phyloP scores from a whole-genome alignment of 257 asterid species.

The Plectranthus barbatus region DNA sequence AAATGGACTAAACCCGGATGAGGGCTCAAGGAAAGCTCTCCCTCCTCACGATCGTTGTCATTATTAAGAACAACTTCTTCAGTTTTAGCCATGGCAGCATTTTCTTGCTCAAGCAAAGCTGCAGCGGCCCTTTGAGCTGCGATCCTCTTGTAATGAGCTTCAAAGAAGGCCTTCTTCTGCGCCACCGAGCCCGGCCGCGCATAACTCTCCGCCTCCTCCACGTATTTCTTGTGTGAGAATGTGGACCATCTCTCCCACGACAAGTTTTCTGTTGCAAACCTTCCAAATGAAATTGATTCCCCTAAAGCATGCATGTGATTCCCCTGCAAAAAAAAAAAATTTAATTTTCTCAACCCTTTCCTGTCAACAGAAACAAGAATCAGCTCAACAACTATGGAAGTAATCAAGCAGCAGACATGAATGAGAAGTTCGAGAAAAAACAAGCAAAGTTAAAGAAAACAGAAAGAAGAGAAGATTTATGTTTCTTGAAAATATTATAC shows the following conservation, averaged over 20 bases:
- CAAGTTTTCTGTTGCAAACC: conserved; percentile 60
- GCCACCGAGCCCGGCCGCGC: conserved; percentile 89
- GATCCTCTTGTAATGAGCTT: conserved; percentile 91
- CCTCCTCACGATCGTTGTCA: conserved; percentile 2
- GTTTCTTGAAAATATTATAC: conserved; percentile 9
- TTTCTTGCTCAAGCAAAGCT: conserved; percentile 41
- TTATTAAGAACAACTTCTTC: not conserved
- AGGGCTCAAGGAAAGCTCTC: conserved; percentile 8
- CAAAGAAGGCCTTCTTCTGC: conserved; percentile 93
- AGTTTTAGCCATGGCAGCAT: conserved; percentile 18
- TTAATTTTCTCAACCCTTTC: not conserved
- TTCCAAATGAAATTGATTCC: conserved; percentile 82
- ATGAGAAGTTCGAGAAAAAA: too few species aligned
- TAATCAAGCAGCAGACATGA: not conserved
- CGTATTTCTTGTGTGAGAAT: conserved; percentile 79
- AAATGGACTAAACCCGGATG: conserved; percentile 9
- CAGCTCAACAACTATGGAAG: not conserved
- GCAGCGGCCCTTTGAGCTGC: conserved; percentile 83
- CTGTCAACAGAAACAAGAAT: not conserved
- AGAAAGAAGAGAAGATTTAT: not conserved
- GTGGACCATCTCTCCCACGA: conserved; percentile 94
- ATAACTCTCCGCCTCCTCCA: conserved; percentile 86
- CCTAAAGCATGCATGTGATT: conserved; percentile 62
- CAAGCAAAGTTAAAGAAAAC: not conserved
- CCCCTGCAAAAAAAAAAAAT: conserved; percentile 43